Evolutionary conservation across 1,139 yeast genomes (phyloP), one percentile per base, ranked within the genome.

Genomic region (Diutina ranongensis): DNA sequence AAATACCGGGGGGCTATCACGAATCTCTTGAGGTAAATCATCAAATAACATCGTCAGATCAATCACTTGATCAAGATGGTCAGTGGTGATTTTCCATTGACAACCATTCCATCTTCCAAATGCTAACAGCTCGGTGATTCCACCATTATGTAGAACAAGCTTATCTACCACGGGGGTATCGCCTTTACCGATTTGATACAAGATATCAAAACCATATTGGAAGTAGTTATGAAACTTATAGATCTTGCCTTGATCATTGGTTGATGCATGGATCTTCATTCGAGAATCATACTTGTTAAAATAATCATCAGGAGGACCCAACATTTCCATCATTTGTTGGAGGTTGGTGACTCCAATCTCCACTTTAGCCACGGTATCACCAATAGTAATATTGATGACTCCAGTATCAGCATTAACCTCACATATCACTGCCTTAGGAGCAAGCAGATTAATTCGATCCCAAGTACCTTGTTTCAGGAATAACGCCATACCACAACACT

Each of bases 291-390:
- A 68, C 52, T 75, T 76, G 49, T 67, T 61, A 50, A 75, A 68
- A 9, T 63, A 66, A 47, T 73, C 80, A 46, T 75, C 76, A 0
- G 84, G 83, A 1, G 80, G 78, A 0, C 83, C 83, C 25, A 78
- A 57, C 1, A 63, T 54, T 33, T 63, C 59, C 4, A 76, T 51
- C 1, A 76, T 61, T 36, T 72, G 72, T 50, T 74, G 79, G 57
- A 76, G 78, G 1, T 72, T 63, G 1, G 80, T 71, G 35, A 54
- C 45, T 0, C 78, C 78, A 2, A 74, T 56, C 28, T 8, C 10
- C 2, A 40, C 10, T 2, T 18, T n/a, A 12, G 20, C 28, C 16
- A 20, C 31, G 15, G 18, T 21, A 20, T 13, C 28, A 16, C 16
- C 9, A n/a, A 31, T n/a, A 2, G 40, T 35, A 22, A 41, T 20